Evolutionary conservation across 2,329 filamentous ascomycete species (phyloP).

Genomic region (Ophiostoma himal-ulmi): DNA sequence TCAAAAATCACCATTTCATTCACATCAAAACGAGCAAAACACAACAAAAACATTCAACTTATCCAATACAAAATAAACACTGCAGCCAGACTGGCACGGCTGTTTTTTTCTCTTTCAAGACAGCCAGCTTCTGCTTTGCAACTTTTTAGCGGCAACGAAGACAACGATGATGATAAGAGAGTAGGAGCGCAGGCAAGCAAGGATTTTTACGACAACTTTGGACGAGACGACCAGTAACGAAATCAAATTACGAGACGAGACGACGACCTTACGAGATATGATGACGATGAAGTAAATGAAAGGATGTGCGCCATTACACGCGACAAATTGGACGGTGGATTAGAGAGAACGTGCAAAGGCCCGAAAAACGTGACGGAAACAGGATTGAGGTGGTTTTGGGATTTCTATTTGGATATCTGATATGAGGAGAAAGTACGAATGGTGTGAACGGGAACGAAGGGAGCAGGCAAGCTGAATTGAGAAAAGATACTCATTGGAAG

Average conservation of each 20-base stretch:
- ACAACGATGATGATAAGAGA: neutral
- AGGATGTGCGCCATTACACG: slow-evolving; percentile 10
- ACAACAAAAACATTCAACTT: neutral
- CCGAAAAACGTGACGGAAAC: slow-evolving; percentile 5
- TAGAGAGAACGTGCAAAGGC: neutral
- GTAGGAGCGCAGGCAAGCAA: neutral
- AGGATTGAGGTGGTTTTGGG: neutral
- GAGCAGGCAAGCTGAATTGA: neutral
- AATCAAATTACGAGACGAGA: neutral
- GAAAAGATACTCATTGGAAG: neutral
- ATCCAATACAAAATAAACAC: neutral
- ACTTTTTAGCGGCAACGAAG: neutral
- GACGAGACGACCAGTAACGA: neutral
- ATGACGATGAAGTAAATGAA: neutral
- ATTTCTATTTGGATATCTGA: neutral
- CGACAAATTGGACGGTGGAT: neutral
- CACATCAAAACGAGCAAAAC: neutral
- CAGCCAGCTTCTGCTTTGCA: neutral
- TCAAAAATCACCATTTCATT: neutral
- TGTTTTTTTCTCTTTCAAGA: neutral
- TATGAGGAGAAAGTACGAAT: neutral
- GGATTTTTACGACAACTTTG: neutral
- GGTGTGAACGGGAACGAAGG: neutral
- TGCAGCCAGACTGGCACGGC: no score
- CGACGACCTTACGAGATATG: neutral